A percentile compares a stretch with the other conserved stretches of the same genome.
phyloP scores from a whole-genome alignment of 176 grass and related monocot species.

The Oryza glumipatula region DNA sequence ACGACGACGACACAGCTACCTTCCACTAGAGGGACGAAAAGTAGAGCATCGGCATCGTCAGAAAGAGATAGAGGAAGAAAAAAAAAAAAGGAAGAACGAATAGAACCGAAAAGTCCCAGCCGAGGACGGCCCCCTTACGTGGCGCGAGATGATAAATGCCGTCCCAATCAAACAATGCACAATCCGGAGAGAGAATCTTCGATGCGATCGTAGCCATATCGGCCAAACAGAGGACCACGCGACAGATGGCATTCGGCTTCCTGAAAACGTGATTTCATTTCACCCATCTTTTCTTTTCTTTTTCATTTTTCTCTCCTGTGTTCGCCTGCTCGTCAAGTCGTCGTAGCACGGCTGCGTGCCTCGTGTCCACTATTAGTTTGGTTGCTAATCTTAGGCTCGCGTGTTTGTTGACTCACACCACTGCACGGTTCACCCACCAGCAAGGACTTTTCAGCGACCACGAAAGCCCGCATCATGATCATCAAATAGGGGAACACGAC shows the following conservation, averaged over 20 bases:
- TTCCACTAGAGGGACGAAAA: constrained; percentile 23
- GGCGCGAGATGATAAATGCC: constrained; percentile 34
- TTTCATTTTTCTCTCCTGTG: no score
- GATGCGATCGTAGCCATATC: constrained; percentile 33
- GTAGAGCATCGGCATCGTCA: constrained; percentile 23
- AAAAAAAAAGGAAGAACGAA: not conserved
- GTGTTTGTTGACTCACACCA: constrained; percentile 38
- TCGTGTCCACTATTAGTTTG: constrained; percentile 24
- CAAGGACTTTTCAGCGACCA: constrained; percentile 32
- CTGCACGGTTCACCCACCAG: constrained; percentile 39
- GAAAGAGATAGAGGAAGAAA: not conserved
- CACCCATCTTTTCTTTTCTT: not conserved
- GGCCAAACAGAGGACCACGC: not conserved
- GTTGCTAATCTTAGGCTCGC: not conserved
- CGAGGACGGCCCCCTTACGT: constrained; percentile 11
- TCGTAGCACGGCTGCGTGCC: constrained; percentile 25
- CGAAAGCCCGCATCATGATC: not conserved
- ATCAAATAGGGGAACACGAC: constrained; percentile 9
- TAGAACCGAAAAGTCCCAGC: not conserved
- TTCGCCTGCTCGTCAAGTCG: not conserved
- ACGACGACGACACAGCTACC: constrained; percentile 29
- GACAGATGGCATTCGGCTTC: constrained; percentile 38
- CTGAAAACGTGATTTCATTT: constrained; percentile 25
- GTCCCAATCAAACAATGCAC: constrained; percentile 26
- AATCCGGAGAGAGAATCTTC: constrained; percentile 38